A percentile compares a stretch with the other conserved stretches of the same genome.
Evolutionary conservation across 2,329 filamentous ascomycete genomes (phyloP).

Genomic region (Monilinia vaccinii-corymbosi): DNA sequence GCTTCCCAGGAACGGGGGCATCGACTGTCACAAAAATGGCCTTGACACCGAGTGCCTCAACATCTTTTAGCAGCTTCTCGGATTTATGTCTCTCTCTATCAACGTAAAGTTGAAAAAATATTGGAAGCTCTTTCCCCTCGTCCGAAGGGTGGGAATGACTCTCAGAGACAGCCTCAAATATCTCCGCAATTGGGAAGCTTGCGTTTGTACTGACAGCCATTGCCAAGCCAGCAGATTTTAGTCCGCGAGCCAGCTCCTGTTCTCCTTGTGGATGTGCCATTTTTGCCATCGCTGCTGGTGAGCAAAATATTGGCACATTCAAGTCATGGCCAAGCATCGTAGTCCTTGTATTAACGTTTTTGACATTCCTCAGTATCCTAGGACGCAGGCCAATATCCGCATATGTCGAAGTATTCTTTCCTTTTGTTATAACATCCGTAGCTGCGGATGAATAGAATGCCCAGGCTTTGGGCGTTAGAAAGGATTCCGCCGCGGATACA

Average conservation of each 20-base stretch:
- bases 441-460: slow-evolving; percentile 60
- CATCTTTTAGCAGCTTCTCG: slow-evolving; percentile 38
- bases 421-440: slow-evolving; percentile 57
- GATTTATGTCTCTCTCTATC: slow-evolving; percentile 45
- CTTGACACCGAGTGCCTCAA: slow-evolving; percentile 38
- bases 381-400: slow-evolving; percentile 50
- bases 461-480: slow-evolving; percentile 55
- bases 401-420: slow-evolving; percentile 46
- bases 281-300: slow-evolving; percentile 55
- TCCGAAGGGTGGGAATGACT: slow-evolving; percentile 17
- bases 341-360: slow-evolving; percentile 40
- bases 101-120: slow-evolving; percentile 55
- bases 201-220: slow-evolving; percentile 54
- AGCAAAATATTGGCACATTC: slow-evolving; percentile 51
- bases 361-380: slow-evolving; percentile 48
- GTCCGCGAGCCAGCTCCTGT: slow-evolving; percentile 45
- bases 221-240: slow-evolving; percentile 41
- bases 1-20: slow-evolving; percentile 47
- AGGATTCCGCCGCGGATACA: slow-evolving; percentile 43
- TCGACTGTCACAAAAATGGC: slow-evolving; percentile 52
- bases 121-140: slow-evolving; percentile 11
- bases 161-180: slow-evolving; percentile 31
- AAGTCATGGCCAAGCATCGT: slow-evolving; percentile 45
- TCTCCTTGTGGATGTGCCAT: slow-evolving; percentile 58
- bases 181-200: slow-evolving; percentile 47